Percentiles rank a stretch among this genome's conserved stretches.
phyloP scores from a whole-genome alignment of 1,139 yeast species.

The Geotrichum candidum region DNA sequence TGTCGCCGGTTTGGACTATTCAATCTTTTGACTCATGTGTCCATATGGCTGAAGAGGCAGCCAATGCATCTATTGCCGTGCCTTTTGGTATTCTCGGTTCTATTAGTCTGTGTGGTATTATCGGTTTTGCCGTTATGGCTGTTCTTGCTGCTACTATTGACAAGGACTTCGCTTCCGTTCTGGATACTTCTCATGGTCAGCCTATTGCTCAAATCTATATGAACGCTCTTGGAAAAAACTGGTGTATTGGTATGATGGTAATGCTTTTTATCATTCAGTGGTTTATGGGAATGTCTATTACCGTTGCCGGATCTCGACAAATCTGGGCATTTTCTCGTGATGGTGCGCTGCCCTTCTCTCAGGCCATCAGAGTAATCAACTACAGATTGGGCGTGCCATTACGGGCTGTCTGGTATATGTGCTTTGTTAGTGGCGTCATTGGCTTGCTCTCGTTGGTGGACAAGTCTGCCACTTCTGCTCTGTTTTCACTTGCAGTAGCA shows the following conservation, averaged over 20 bases:
- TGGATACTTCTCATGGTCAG: constrained; percentile 29
- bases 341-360: constrained; percentile 70
- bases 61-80: constrained; percentile 58
- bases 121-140: constrained; percentile 56
- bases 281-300: constrained; percentile 60
- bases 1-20: constrained; percentile 48
- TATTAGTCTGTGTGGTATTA: constrained; percentile 51
- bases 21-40: constrained; percentile 63
- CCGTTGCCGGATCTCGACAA: constrained; percentile 81
- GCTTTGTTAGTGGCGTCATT: constrained; percentile 43
- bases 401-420: constrained; percentile 54
- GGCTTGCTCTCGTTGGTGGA: constrained; percentile 58
- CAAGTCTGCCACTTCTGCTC: constrained; percentile 53
- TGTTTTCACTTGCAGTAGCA: constrained; percentile 54
- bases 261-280: constrained; percentile 32
- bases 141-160: constrained; percentile 52
- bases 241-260: constrained; percentile 45
- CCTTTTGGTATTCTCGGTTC: constrained; percentile 59
- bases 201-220: constrained; percentile 55
- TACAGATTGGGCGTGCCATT: constrained; percentile 50
- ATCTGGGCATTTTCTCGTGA: constrained; percentile 87
- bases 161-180: constrained; percentile 43
- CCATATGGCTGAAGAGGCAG: constrained; percentile 65
- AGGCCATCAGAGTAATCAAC: constrained; percentile 47
- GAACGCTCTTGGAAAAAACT: constrained; percentile 60